Evolutionary conservation across 140 eudicot species (phyloP).

Genomic region (Bidens hawaiensis): DNA sequence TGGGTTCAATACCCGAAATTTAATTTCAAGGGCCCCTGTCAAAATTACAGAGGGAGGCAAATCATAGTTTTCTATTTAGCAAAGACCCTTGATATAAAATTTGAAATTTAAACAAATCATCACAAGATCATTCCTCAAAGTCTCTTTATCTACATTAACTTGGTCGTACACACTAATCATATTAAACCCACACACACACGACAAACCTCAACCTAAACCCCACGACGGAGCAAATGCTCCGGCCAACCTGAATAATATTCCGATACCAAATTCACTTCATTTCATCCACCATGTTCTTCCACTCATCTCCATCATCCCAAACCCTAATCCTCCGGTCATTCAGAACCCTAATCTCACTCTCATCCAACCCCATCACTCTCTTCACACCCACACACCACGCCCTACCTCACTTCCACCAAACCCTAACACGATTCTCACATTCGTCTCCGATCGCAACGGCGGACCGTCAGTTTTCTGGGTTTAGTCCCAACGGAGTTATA

Average conservation of each 20-base stretch:
- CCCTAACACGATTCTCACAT: slow-evolving; percentile 25
- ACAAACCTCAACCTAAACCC: background rate
- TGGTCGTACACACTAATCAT: too few species aligned
- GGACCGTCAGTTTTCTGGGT: slow-evolving; percentile 20
- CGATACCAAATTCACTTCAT: too few species aligned
- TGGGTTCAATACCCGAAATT: too few species aligned
- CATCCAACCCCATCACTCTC: slow-evolving; percentile 30
- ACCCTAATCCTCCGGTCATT: slow-evolving; percentile 25
- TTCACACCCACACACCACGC: slow-evolving; percentile 5
- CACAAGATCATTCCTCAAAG: too few species aligned
- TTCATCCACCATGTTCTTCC: slow-evolving; percentile 31
- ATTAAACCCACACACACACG: too few species aligned
- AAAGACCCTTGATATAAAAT: too few species aligned
- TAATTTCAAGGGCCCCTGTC: too few species aligned
- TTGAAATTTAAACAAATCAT: too few species aligned
- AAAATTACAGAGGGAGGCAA: too few species aligned
- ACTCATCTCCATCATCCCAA: slow-evolving; percentile 22
- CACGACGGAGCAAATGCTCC: slow-evolving; percentile 25
- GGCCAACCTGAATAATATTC: slow-evolving; percentile 24
- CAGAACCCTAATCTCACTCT: slow-evolving; percentile 14
- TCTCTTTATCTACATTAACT: too few species aligned
- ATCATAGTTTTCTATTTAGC: too few species aligned
- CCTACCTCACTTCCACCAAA: slow-evolving; percentile 2
- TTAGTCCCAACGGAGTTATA: slow-evolving; percentile 14
- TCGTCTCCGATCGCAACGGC: slow-evolving; percentile 11